Percentiles rank a stretch among this genome's conserved stretches.
These are phyloP conservation scores for Adansonia madagascariensis DNA, from an alignment of 441 rosid species.

Conservation along the genomic window DNA sequence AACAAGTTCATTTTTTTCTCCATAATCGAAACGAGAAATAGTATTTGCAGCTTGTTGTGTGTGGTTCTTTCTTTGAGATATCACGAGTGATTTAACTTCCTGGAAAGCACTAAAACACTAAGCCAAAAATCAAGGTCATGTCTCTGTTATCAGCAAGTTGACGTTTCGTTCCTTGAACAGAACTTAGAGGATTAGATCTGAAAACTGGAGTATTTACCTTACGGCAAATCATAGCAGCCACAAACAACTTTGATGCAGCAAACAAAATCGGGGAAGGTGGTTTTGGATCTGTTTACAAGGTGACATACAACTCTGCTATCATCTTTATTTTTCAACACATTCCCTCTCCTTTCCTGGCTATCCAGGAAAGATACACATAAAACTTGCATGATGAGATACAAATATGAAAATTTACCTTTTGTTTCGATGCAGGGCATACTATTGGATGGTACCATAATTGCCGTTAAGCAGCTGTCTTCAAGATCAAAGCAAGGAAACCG, in stretches of 20 bases:
- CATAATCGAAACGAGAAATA: background rate
- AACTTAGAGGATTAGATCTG: conserved; percentile 59
- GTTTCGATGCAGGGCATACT: conserved; percentile 50
- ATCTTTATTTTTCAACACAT: background rate
- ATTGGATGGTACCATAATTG: conserved; percentile 57
- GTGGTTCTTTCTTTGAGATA: background rate
- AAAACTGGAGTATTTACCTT: conserved; percentile 74
- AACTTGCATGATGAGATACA: background rate
- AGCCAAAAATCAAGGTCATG: background rate
- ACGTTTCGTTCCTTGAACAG: conserved; percentile 17
- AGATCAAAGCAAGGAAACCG: conserved; percentile 70
- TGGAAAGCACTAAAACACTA: background rate
- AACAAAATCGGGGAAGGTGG: conserved; percentile 88
- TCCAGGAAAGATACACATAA: background rate
- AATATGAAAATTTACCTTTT: background rate
- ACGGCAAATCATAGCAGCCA: conserved; percentile 75
- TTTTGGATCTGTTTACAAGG: conserved; percentile 80
- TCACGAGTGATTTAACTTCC: background rate
- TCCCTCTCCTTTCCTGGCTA: background rate
- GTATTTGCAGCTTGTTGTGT: background rate
- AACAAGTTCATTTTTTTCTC: background rate
- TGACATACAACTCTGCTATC: background rate
- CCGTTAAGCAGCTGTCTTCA: conserved; percentile 73
- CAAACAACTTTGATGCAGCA: conserved; percentile 62
- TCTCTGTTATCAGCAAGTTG: background rate